Evolutionary conservation across 345 rosid species (phyloP), one percentile per base, ranked within the genome.

Genomic region (Citrus mangshanensis): DNA sequence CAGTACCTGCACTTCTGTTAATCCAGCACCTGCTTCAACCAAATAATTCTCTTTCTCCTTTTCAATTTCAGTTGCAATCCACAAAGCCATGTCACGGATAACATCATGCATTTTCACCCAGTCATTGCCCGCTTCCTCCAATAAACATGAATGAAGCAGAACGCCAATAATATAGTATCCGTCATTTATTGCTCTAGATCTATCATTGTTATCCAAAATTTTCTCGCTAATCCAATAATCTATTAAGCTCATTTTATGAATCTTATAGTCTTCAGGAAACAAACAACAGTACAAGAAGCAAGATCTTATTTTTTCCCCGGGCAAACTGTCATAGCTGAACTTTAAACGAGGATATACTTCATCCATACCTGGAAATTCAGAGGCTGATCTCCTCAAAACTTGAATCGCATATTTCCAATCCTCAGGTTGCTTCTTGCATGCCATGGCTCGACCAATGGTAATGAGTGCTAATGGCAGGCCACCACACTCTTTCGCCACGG

Each of bases 31-130:
- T 21, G 82, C 73, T n/a, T 72, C 34, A 37, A 82, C 76, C 35
- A 77, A 2, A 46, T 77, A 4, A 2, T 68, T 38, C 24, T 38
- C 60, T 65, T 82, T 58, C 46, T 56, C 28, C 59, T 56, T 37
- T 42, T 79, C 67, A 10, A n/a, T 24, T 25, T 76, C 73, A 4
- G 27, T 22, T 0, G 78, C 79, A 21, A 85, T 7, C 84, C 84
- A 78, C 24, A 85, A 30, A 3, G 68, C 81, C 77, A 78, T 77
- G 2, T 85, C 86, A 1, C 82, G 80, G 58, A 85, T 35, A 28
- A 85, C 32, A 19, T 82, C 84, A 61, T 82, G 87, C 82, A 85
- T 74, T 67, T 80, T 80, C 21, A 80, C 70, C 2, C 8, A 32
- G 46, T 59, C 51, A 37, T 16, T 7, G 4, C 9, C n/a, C 16